Evolutionary conservation across 2,329 filamentous ascomycete species (phyloP).

Genomic region (Beauveria rudraprayagi): DNA sequence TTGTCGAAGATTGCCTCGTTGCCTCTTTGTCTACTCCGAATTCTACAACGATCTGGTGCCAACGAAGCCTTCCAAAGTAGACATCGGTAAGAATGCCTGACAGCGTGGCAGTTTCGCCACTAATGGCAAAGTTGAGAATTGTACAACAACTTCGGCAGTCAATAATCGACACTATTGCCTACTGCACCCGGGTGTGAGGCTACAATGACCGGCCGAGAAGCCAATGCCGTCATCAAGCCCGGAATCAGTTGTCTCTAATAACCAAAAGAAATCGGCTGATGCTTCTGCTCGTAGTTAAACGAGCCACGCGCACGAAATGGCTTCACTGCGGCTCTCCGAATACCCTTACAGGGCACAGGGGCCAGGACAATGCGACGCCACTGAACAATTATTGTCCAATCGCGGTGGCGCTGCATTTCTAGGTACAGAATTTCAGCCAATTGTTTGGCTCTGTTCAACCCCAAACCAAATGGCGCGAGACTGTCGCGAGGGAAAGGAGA

Average conservation of each 20-base stretch:
- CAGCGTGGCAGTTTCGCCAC: conserved; percentile 9
- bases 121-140: background rate
- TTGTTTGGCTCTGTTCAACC: background rate
- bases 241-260: background rate
- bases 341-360: conserved; percentile 1
- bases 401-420: background rate
- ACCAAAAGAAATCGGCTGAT: background rate
- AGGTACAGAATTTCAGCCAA: conserved; percentile 1
- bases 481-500: background rate
- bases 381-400: conserved; percentile 4
- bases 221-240: background rate
- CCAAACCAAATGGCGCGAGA: background rate
- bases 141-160: background rate
- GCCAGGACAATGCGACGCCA: background rate
- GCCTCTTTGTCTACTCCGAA: background rate
- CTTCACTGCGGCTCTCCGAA: background rate
- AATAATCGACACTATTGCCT: background rate
- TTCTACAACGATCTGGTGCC: background rate
- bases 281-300: background rate
- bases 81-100: background rate
- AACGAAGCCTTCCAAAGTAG: background rate
- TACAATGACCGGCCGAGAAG: background rate
- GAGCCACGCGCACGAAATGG: background rate
- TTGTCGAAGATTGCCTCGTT: background rate
- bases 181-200: background rate